Conservation (phyloP, 768 basidiomycete genomes). For the Fomitopsis pulvina region DNA sequence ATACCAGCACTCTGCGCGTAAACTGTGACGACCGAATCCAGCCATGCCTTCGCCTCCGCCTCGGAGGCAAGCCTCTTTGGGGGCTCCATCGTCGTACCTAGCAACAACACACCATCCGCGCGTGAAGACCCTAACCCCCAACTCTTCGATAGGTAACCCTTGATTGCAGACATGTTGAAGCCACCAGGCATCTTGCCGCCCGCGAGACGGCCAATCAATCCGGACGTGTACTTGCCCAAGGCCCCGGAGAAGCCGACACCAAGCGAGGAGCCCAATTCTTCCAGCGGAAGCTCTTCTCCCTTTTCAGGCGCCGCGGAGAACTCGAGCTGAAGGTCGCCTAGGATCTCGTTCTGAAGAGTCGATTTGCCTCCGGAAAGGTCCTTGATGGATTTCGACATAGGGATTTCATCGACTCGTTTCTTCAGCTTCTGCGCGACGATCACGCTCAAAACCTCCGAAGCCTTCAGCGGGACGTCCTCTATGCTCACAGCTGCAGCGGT, state of each 20-base stretch:
- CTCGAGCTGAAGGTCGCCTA: conserved; percentile 94
- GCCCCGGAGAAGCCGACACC: conserved; percentile 74
- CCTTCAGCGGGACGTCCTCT: conserved; percentile 89
- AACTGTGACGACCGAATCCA: conserved; percentile 74
- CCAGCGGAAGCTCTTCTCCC: conserved; percentile 93
- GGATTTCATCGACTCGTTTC: conserved; percentile 87
- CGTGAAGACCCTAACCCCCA: conserved; percentile 95
- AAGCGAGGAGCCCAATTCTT: conserved; percentile 88
- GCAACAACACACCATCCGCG: conserved; percentile 82
- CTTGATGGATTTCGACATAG: conserved; percentile 91
- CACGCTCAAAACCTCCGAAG: conserved; percentile 77
- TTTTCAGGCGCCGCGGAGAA: conserved; percentile 96
- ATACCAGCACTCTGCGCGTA: conserved; percentile 92
- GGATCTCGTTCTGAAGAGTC: conserved; percentile 96
- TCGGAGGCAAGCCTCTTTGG: conserved; percentile 90
- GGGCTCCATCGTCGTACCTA: conserved; percentile 91
- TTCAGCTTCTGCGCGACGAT: conserved; percentile 98
- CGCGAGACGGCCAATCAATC: conserved; percentile 85
- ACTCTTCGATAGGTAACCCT: conserved; percentile 79
- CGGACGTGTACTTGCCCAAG: conserved; percentile 90
- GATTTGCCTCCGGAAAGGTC: conserved; percentile 98
- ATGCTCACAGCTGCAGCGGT: conserved; percentile 65
- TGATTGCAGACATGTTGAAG: conserved; percentile 91
- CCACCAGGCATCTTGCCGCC: conserved; percentile 99
- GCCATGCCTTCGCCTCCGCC: conserved; percentile 88